phyloP scores from a whole-genome alignment of 2,329 filamentous ascomycete genomes.

The Thermothelomyces thermophilus region DNA sequence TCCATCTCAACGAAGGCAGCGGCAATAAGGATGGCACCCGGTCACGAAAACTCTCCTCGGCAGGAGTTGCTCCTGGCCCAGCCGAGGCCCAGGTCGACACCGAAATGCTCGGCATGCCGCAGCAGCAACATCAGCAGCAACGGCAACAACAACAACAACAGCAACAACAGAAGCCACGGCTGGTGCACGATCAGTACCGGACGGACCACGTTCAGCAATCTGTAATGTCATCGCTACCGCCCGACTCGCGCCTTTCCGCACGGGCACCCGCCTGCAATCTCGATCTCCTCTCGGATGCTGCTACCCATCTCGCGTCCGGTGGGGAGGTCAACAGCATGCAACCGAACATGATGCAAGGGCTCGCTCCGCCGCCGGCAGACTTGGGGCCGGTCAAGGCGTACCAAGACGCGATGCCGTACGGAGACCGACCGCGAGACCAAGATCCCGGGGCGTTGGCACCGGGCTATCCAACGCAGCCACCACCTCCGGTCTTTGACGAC shows the following conservation, averaged over 20 bases:
- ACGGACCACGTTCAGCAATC: conserved; percentile 35
- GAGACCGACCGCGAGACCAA: conserved; percentile 41
- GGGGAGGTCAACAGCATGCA: conserved; percentile 49
- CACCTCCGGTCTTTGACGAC: conserved; percentile 43
- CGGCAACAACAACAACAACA: conserved; percentile 32
- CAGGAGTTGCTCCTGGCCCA: conserved; percentile 37
- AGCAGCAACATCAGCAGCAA: conserved; percentile 28
- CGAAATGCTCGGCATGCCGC: conserved; percentile 41
- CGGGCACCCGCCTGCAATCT: conserved; percentile 48
- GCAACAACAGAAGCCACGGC: conserved; percentile 13
- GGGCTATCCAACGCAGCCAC: conserved; percentile 34
- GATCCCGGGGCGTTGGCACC: conserved; percentile 38
- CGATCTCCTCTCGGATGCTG: conserved; percentile 54
- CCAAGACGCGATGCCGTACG: conserved; percentile 42
- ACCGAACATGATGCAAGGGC: conserved; percentile 40
- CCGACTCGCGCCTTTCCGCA: conserved; percentile 41
- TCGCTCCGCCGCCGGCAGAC: conserved; percentile 35
- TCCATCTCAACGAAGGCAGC: conserved; percentile 53
- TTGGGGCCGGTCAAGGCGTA: conserved; percentile 44
- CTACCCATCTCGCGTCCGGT: conserved; percentile 45
- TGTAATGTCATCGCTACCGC: conserved; percentile 35
- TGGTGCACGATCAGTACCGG: conserved; percentile 34
- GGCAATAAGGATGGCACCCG: conserved; percentile 44
- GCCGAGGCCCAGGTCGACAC: conserved; percentile 42
- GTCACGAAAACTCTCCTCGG: conserved; percentile 47